phyloP scores from a whole-genome alignment of 2,329 filamentous ascomycete species.

The Ascochyta viciae-villosae region DNA sequence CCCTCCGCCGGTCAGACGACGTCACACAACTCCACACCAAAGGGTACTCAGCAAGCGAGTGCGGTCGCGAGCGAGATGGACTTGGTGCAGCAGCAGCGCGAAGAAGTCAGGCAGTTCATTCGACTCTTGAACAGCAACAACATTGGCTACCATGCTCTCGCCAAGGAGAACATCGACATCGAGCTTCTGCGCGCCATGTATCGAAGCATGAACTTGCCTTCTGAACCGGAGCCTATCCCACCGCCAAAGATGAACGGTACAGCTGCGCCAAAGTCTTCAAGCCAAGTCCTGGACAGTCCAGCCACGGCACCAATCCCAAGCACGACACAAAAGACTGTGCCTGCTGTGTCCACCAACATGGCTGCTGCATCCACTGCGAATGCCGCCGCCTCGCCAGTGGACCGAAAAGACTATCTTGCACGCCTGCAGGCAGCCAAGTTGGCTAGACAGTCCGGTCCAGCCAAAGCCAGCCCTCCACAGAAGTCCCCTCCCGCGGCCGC shows the following conservation, averaged over 20 bases:
- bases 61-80: constrained; percentile 13
- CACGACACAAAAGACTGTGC: constrained; percentile 20
- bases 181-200: constrained; percentile 39
- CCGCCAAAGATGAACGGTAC: constrained; percentile 26
- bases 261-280: constrained; percentile 6
- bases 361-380: constrained; percentile 23
- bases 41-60: constrained; percentile 8
- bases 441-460: constrained; percentile 50
- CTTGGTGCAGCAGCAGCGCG: constrained; percentile 33
- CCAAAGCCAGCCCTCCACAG: constrained; percentile 32
- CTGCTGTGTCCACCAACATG: constrained; percentile 33
- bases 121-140: constrained; percentile 61
- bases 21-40: constrained; percentile 1
- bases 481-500: constrained; percentile 26
- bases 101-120: constrained; percentile 47
- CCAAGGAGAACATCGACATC: constrained; percentile 36
- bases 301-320: constrained; percentile 14
- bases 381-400: constrained; percentile 57
- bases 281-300: background rate
- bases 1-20: constrained; percentile 26
- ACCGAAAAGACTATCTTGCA: constrained; percentile 79
- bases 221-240: constrained; percentile 34
- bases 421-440: constrained; percentile 76
- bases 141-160: constrained; percentile 75
- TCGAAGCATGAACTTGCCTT: constrained; percentile 37